Conservation (phyloP, 176 grass and related monocot species). For the Elaeis guineensis region DNA sequence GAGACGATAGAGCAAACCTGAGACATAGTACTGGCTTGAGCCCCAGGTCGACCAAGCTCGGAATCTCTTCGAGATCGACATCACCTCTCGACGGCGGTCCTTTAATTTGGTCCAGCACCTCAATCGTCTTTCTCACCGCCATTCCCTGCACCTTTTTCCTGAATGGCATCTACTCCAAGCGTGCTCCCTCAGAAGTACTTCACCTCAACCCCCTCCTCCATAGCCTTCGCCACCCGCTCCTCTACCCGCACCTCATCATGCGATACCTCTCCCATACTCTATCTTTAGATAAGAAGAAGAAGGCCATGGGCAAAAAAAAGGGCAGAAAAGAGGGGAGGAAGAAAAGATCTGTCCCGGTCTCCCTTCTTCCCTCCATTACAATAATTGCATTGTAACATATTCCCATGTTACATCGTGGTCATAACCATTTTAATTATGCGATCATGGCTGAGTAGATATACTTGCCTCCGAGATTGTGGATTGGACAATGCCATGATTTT, state of each 20-base stretch:
- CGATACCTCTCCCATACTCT: too few species aligned
- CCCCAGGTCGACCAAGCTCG: conserved; percentile 59
- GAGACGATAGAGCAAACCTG: conserved; percentile 35
- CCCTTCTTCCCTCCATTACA: too few species aligned
- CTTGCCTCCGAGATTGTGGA: too few species aligned
- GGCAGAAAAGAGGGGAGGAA: too few species aligned
- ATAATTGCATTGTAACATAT: too few species aligned
- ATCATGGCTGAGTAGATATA: too few species aligned
- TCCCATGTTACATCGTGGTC: too few species aligned
- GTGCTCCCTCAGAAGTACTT: conserved; percentile 99
- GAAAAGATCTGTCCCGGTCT: too few species aligned
- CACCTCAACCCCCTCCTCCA: conserved; percentile 77
- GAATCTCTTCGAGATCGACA: conserved; percentile 74
- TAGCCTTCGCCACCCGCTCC: conserved; percentile 64
- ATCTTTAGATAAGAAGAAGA: too few species aligned
- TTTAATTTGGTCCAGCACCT: conserved; percentile 62
- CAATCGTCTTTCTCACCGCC: conserved; percentile 52
- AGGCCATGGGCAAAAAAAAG: too few species aligned
- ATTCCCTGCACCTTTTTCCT: conserved; percentile 55
- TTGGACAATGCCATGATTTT: too few species aligned
- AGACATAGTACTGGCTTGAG: conserved; percentile 37
- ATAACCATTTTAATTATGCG: too few species aligned
- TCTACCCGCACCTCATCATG: conserved; percentile 60
- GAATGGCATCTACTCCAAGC: conserved; percentile 67
- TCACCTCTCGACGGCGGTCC: conserved; percentile 62